These are phyloP conservation scores for Myxozyma mucilagina DNA, from an alignment of 805 yeast species.

Conservation along the genomic window DNA sequence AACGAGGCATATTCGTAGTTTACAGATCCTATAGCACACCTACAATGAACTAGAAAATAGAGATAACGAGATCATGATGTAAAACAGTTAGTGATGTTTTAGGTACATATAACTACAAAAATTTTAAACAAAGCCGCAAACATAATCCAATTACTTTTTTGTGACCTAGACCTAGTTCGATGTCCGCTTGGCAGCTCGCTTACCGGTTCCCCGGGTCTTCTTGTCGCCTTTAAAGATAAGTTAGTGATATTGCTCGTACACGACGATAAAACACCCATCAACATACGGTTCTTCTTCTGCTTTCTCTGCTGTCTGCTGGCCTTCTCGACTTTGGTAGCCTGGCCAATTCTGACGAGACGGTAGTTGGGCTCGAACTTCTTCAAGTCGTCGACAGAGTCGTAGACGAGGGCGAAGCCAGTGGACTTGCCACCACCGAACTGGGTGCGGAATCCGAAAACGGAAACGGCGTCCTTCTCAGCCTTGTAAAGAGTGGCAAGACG, in stretches of 20 bases:
- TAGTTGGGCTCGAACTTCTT: constrained; percentile 98
- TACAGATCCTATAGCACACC: neutral
- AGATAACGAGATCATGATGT: neutral
- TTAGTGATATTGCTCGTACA: neutral
- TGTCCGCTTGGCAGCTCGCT: constrained; percentile 73
- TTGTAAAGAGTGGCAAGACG: constrained; percentile 85
- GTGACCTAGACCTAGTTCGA: constrained; percentile 23
- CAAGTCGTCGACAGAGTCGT: constrained; percentile 97
- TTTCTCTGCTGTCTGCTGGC: constrained; percentile 99
- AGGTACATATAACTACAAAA: constrained; percentile 3
- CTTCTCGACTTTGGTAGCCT: constrained; percentile 94
- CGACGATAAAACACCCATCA: too few species aligned
- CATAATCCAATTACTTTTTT: constrained; percentile 17
- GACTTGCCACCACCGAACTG: constrained; percentile 99
- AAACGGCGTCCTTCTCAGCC: constrained; percentile 89
- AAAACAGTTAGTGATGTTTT: neutral
- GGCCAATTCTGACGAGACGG: constrained; percentile 99
- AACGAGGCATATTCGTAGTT: neutral
- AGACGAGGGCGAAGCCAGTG: constrained; percentile 98
- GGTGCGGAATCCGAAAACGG: constrained; percentile 99
- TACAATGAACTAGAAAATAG: neutral
- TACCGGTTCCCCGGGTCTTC: constrained; percentile 99
- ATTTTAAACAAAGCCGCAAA: constrained; percentile 13
- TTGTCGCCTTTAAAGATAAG: constrained; percentile 50
- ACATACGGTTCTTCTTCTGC: constrained; percentile 92